Base-by-base conservation (phyloP, 83 land plant genomes). In the Diphasiastrum complanatum region DNA sequence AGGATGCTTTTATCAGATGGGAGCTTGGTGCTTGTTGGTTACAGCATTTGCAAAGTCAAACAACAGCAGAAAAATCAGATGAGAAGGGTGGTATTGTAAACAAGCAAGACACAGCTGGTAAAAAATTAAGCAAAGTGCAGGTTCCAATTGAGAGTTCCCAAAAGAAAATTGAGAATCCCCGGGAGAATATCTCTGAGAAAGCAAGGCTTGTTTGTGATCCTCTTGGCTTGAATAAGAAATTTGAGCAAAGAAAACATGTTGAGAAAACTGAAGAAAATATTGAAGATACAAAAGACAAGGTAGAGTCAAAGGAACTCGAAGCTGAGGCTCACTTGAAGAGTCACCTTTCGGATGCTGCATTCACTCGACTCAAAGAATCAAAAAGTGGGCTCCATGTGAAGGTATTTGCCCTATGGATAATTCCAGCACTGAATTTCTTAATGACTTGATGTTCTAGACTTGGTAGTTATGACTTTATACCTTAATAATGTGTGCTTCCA, bases 1-100 rank as follows among this genome's bases (percentile, higher is more conserved):
- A 71, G 18, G 28, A 55, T 10, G 63, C 46, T 28, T 69, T 68
- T 41, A 73, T 92, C 49, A 81, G 98, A 67, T 92, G 98, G 98
- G 98, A 93, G 71, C 81, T 93, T 41, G 98, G 98, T 43, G 83
- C 95, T 45, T 81, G 98, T 55, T 93, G 98, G 98, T 66, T 93
- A 37, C 95, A 93, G 69, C 91, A 93, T 64, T 59, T 93, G 32
- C 87, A 88, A 63, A 81, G 85, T 16, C 82, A 79, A 64, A 75
- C 84, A 40, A 61, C 74, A 37, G 65, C 97, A 2, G 68, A 67
- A 29, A 76, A 79, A 35, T 12, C 59, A 18, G 81, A 67, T 30
- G 69, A 60, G 51, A 67, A 73, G 51, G 50, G 14, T 47, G 14
- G 14, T 47, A 14, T 19, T 47, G 50, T 47, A 5, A 14, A 47